phyloP scores from a whole-genome alignment of 306 rosid genomes.

The Sesbania bispinosa region DNA sequence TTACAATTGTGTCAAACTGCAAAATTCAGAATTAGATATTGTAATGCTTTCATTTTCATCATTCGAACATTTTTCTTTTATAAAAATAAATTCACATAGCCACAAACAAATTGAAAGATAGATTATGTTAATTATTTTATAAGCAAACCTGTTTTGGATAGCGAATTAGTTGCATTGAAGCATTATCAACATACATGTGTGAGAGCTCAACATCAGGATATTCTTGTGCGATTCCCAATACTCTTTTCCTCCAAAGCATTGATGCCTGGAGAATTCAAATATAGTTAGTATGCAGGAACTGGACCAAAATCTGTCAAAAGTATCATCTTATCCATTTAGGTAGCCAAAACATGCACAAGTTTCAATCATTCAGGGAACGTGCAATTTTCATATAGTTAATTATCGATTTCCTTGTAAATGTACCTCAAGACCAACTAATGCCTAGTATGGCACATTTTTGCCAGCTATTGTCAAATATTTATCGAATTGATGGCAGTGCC shows the following conservation, averaged over 20 bases:
- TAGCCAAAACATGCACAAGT: background rate
- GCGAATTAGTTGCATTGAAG: constrained; percentile 92
- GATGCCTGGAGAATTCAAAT: constrained; percentile 60
- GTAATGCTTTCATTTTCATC: constrained; percentile 10
- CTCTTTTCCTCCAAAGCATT: constrained; percentile 85
- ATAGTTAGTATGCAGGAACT: background rate
- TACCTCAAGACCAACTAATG: background rate
- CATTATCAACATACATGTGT: constrained; percentile 97
- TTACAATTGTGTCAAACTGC: constrained; percentile 90
- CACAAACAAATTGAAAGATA: constrained; percentile 21
- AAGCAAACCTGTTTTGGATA: constrained; percentile 84
- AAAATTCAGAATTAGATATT: constrained; percentile 26
- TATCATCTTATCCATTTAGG: constrained; percentile 1
- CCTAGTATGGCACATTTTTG: background rate
- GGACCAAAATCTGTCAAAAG: constrained; percentile 7
- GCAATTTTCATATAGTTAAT: background rate
- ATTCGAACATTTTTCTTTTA: background rate
- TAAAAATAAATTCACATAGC: constrained; percentile 3
- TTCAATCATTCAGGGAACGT: background rate
- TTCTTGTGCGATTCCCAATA: constrained; percentile 56
- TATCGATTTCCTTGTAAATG: background rate
- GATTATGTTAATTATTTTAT: background rate
- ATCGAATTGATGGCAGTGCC: background rate
- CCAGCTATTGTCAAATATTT: background rate
- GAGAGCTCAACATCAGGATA: constrained; percentile 92